phyloP scores from a whole-genome alignment of 108 stramenopile species.

The Fistulifera solaris region DNA sequence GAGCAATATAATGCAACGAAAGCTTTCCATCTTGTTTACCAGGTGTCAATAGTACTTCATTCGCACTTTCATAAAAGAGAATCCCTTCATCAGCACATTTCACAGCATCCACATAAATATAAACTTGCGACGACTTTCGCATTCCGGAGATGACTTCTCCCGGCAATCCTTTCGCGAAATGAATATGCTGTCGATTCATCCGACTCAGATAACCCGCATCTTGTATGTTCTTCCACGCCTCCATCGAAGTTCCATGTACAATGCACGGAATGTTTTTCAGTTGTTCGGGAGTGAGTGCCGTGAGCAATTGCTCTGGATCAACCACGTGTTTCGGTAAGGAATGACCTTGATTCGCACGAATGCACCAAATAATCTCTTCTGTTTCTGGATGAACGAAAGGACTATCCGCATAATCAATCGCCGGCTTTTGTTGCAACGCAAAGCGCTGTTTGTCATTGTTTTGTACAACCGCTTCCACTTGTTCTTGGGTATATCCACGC shows the following conservation, averaged over 20 bases:
- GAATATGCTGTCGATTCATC: conserved; percentile 76
- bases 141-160: conserved; percentile 72
- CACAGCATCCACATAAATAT: conserved; percentile 52
- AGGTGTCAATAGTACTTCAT: conserved; percentile 66
- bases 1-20: conserved; percentile 53
- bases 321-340: conserved; percentile 31
- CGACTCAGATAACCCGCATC: conserved; percentile 42
- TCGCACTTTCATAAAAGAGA: conserved; percentile 54
- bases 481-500: conserved; percentile 27
- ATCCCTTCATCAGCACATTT: conserved; percentile 57
- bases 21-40: conserved; percentile 57
- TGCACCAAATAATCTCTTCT: conserved; percentile 36
- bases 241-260: conserved; percentile 64
- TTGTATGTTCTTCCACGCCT: conserved; percentile 55
- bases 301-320: conserved; percentile 40
- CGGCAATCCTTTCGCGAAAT: conserved; percentile 70
- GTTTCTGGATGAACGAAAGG: background rate
- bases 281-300: conserved; percentile 34
- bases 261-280: conserved; percentile 32
- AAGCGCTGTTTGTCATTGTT: conserved; percentile 68
- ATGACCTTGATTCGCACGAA: conserved; percentile 83
- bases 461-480: conserved; percentile 47
- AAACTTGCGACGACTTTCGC: conserved; percentile 50
- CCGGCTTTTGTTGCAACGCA: conserved; percentile 27
- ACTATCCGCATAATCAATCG: conserved; percentile 10